A percentile compares a stretch with the other conserved stretches of the same genome.
Evolutionary conservation across 768 basidiomycete species (phyloP).

Genomic region (Pisolithus microcarpus): DNA sequence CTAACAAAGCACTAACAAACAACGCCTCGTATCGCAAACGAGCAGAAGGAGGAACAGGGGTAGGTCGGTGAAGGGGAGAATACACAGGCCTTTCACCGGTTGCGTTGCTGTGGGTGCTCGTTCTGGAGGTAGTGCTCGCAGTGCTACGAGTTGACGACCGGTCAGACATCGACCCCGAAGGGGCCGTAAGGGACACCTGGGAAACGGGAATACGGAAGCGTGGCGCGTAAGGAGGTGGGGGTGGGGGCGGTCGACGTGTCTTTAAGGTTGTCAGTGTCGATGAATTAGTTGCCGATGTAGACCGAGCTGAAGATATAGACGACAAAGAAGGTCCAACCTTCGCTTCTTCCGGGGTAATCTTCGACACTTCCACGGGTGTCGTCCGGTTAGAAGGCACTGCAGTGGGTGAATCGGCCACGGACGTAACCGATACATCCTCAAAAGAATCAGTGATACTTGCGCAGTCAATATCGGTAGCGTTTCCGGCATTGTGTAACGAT

Average conservation of each 20-base stretch:
- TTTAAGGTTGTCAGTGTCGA: constrained; percentile 31
- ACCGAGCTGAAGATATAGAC: constrained; percentile 26
- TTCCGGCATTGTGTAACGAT: constrained; percentile 16
- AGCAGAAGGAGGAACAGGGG: constrained; percentile 61
- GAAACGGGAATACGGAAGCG: constrained; percentile 28
- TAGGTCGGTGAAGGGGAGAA: constrained; percentile 41
- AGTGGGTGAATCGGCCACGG: constrained; percentile 46
- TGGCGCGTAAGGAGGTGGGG: constrained; percentile 30
- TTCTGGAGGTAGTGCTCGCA: constrained; percentile 33
- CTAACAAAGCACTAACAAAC: constrained; percentile 53
- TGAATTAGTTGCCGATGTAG: constrained; percentile 30
- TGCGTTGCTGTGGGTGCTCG: constrained; percentile 28
- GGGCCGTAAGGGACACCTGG: constrained; percentile 31
- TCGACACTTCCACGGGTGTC: constrained; percentile 31
- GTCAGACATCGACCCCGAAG: constrained; percentile 45
- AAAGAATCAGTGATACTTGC: constrained; percentile 65
- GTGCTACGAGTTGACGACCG: constrained; percentile 55
- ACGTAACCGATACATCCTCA: constrained; percentile 56
- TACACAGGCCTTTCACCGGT: constrained; percentile 9
- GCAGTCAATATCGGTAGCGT: constrained; percentile 38
- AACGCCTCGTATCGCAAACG: constrained; percentile 61
- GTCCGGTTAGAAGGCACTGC: constrained; percentile 47
- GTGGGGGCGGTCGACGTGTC: constrained; percentile 38
- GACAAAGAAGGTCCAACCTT: constrained; percentile 13
- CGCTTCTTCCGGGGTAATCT: constrained; percentile 16